Conservation (phyloP, 257 asterid genomes). For the Salvia splendens region DNA sequence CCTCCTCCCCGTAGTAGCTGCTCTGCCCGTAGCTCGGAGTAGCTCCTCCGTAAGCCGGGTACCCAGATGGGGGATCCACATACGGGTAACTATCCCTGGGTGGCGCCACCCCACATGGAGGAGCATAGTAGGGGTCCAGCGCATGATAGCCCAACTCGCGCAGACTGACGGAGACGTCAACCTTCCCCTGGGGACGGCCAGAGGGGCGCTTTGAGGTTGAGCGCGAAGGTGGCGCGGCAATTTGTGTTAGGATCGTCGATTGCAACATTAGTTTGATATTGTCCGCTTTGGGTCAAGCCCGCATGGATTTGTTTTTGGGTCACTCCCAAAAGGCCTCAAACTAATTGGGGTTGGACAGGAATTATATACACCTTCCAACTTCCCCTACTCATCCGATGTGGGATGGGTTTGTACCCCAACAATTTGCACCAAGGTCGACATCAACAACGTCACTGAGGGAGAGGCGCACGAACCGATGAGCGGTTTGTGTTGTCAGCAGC, state of each 20-base stretch:
- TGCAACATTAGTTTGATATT: no score
- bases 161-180: constrained; percentile 52
- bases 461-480: constrained; percentile 73
- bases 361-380: no score
- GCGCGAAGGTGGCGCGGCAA: constrained; percentile 32
- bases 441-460: constrained; percentile 60
- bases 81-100: no score
- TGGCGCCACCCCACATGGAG: constrained; percentile 67
- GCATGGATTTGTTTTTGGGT: no score
- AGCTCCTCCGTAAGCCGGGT: constrained; percentile 38
- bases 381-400: no score
- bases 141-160: constrained; percentile 62
- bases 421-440: constrained; percentile 55
- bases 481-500: constrained; percentile 69
- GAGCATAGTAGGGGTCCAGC: constrained; percentile 59
- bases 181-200: constrained; percentile 84
- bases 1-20: constrained; percentile 52
- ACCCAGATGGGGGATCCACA: no score
- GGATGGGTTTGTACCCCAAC: no score
- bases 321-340: no score
- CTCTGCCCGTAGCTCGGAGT: constrained; percentile 32
- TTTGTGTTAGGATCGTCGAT: no score
- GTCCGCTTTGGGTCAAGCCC: no score
- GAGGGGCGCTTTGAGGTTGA: constrained; percentile 78
- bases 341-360: no score